These are phyloP conservation scores for Albatrellus ellisii DNA, from an alignment of 768 basidiomycete species.

Conservation along the genomic window DNA sequence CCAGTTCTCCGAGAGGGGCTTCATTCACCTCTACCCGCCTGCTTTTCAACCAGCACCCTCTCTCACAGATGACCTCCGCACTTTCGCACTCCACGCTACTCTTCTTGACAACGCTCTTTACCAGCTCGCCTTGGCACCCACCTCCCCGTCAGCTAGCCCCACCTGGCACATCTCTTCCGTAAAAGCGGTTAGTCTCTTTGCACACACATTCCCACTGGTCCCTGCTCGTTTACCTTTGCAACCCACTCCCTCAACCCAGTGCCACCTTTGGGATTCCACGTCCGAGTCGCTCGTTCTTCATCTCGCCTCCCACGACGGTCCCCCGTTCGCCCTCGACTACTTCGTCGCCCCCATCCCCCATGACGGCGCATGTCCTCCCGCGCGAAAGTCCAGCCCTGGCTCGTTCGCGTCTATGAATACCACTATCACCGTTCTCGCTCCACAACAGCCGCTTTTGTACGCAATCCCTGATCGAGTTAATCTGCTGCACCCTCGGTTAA, in stretches of 20 bases:
- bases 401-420: conserved; percentile 29
- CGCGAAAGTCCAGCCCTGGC: neutral
- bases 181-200: conserved; percentile 34
- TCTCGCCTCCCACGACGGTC: conserved; percentile 24
- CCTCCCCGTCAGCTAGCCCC: conserved; percentile 27
- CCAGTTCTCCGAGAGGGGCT: conserved; percentile 30
- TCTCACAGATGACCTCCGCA: conserved; percentile 31
- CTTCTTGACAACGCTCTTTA: conserved; percentile 37
- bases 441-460: conserved; percentile 46
- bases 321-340: conserved; percentile 59
- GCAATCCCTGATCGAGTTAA: too few species aligned
- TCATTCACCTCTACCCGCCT: conserved; percentile 22
- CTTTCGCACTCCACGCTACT: conserved; percentile 25
- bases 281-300: conserved; percentile 50
- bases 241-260: conserved; percentile 29
- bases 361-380: conserved; percentile 47
- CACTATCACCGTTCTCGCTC: conserved; percentile 31
- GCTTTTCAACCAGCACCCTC: conserved; percentile 29
- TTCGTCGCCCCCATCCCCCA: conserved; percentile 57
- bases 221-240: conserved; percentile 2
- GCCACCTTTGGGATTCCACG: conserved; percentile 43
- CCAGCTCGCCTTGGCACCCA: conserved; percentile 52
- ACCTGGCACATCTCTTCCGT: conserved; percentile 50
- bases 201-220: conserved; percentile 6
- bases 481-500: neutral